Evolutionary conservation across 495 filamentous ascomycete genomes (phyloP).

Genomic region (Peziza echinospora): DNA sequence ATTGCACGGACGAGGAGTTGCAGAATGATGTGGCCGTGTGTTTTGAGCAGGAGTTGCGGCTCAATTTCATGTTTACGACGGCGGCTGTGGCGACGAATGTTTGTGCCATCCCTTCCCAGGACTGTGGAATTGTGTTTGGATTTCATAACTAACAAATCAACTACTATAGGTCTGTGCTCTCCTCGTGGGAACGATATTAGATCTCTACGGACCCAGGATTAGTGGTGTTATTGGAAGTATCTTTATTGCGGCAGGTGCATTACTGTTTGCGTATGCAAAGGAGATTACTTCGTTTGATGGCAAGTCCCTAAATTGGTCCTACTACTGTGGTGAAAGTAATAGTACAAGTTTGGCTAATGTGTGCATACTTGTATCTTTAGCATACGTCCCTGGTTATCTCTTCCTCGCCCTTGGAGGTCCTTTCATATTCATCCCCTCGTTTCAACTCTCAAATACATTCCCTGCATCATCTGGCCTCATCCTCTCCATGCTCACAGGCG

Average conservation of each 20-base stretch:
- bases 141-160: neutral
- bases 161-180: conserved; percentile 30
- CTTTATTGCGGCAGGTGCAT: conserved; percentile 44
- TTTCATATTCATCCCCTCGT: conserved; percentile 75
- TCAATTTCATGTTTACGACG: conserved; percentile 86
- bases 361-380: no score
- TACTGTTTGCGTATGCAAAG: conserved; percentile 47
- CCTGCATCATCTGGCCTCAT: conserved; percentile 69
- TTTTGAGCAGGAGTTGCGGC: conserved; percentile 52
- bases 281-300: conserved; percentile 29
- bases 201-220: conserved; percentile 59
- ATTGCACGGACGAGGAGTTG: conserved; percentile 38
- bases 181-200: conserved; percentile 67
- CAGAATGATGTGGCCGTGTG: conserved; percentile 41
- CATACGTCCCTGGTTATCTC: conserved; percentile 57
- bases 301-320: conserved; percentile 8
- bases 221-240: conserved; percentile 50
- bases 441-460: conserved; percentile 86
- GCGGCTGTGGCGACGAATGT: conserved; percentile 65
- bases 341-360: no score
- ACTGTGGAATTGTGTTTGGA: no score
- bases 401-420: conserved; percentile 69
- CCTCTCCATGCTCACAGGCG: conserved; percentile 64
- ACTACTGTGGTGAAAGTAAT: no score
- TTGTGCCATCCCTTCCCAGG: neutral